Percentiles rank a stretch among this genome's conserved stretches.
These are phyloP conservation scores for Arthrobotrys sphaeroides DNA, from an alignment of 2,329 filamentous ascomycete species.

Conservation along the genomic window DNA sequence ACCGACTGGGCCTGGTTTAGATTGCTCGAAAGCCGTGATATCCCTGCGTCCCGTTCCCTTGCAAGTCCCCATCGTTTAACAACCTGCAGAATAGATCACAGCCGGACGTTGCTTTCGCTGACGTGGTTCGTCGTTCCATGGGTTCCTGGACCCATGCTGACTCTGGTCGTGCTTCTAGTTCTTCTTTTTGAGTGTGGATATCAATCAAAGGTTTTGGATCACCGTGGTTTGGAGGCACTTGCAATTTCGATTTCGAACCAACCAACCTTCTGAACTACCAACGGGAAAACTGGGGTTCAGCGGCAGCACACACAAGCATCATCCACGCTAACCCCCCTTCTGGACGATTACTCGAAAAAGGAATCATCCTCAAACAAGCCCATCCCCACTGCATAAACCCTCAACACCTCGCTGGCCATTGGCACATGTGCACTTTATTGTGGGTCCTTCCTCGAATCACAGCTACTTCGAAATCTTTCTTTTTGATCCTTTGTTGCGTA, in stretches of 20 bases:
- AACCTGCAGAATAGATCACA: conserved; percentile 49
- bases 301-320: conserved; percentile 49
- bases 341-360: conserved; percentile 53
- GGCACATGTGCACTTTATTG: conserved; percentile 39
- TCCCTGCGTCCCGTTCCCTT: conserved; percentile 48
- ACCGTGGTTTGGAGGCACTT: conserved; percentile 45
- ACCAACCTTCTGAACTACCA: conserved; percentile 27
- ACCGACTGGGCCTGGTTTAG: conserved; percentile 51
- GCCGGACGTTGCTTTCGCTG: conserved; percentile 38
- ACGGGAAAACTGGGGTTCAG: conserved; percentile 43
- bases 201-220: conserved; percentile 41
- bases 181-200: conserved; percentile 36
- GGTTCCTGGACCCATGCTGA: conserved; percentile 28
- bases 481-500: conserved; percentile 19
- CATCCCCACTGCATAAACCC: conserved; percentile 45
- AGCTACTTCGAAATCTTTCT: conserved; percentile 16
- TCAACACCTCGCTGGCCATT: conserved; percentile 26
- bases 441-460: conserved; percentile 36
- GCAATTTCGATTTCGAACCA: conserved; percentile 52
- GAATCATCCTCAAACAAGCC: conserved; percentile 54
- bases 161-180: not conserved
- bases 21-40: conserved; percentile 49
- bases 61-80: conserved; percentile 45
- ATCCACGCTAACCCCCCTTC: conserved; percentile 48
- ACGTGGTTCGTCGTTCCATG: conserved; percentile 51